Evolutionary conservation across 306 rosid species (phyloP).

Genomic region (Nissolia schottii): DNA sequence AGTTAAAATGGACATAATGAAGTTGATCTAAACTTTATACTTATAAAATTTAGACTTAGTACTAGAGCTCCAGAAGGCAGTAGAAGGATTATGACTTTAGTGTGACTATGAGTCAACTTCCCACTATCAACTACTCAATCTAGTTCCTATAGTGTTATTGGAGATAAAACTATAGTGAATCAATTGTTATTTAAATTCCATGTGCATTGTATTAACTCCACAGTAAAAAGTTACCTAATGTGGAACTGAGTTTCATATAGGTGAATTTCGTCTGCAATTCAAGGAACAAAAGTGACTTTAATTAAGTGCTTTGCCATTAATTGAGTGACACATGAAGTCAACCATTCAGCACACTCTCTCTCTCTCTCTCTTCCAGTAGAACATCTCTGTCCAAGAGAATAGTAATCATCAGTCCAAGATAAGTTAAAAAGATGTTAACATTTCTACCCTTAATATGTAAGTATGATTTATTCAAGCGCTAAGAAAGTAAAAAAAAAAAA

Average conservation of each 20-base stretch:
- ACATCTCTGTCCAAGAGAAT: background rate
- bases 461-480: background rate
- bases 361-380: background rate
- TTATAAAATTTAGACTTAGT: conserved; percentile 31
- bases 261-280: background rate
- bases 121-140: conserved; percentile 26
- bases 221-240: background rate
- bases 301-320: background rate
- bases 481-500: background rate
- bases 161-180: background rate
- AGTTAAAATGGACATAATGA: too few relatives aligned
- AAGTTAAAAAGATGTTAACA: background rate
- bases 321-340: too few relatives aligned
- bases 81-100: background rate
- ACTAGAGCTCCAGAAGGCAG: background rate
- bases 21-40: too few relatives aligned
- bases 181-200: background rate
- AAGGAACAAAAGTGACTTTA: background rate
- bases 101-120: conserved; percentile 31
- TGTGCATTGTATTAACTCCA: background rate
- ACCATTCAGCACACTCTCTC: background rate
- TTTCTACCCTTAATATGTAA: background rate
- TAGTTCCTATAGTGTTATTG: conserved; percentile 6
- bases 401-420: background rate
- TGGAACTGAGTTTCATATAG: background rate